Percentiles rank a stretch among this genome's conserved stretches.
Evolutionary conservation across 257 asterid species (phyloP).

Genomic region (Ilex aquifolium): DNA sequence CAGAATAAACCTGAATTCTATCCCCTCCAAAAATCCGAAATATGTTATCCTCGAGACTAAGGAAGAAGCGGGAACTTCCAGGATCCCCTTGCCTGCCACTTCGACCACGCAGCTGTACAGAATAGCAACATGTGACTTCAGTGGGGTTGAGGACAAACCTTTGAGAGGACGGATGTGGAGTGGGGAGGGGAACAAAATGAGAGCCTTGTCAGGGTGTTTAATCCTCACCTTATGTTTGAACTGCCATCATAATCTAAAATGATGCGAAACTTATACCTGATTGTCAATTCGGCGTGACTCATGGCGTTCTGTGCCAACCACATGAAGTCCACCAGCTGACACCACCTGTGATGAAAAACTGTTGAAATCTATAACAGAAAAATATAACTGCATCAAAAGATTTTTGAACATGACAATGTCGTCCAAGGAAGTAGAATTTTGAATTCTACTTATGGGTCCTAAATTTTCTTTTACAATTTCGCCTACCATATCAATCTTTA

Average conservation of each 20-base stretch:
- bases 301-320: slow-evolving; percentile 95
- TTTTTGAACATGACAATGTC: too few relatives aligned
- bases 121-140: background rate
- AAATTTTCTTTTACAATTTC: too few relatives aligned
- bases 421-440: slow-evolving; percentile 4
- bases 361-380: background rate
- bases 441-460: too few relatives aligned
- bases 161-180: background rate
- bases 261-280: slow-evolving; percentile 44
- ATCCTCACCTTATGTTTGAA: background rate
- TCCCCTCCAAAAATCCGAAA: slow-evolving; percentile 99
- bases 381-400: slow-evolving; percentile 4
- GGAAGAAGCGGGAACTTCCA: slow-evolving; percentile 98
- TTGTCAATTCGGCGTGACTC: slow-evolving; percentile 99
- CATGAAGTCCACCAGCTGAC: slow-evolving; percentile 94
- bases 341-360: slow-evolving; percentile 56
- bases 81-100: slow-evolving; percentile 99
- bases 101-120: slow-evolving; percentile 91
- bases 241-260: background rate
- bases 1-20: slow-evolving; percentile 71
- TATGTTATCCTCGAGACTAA: slow-evolving; percentile 96
- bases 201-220: background rate
- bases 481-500: too few relatives aligned
- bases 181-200: background rate
- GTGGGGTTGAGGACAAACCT: slow-evolving; percentile 6